Conservation (phyloP, 805 yeast species). For the Starmerella ratchasimensis region DNA sequence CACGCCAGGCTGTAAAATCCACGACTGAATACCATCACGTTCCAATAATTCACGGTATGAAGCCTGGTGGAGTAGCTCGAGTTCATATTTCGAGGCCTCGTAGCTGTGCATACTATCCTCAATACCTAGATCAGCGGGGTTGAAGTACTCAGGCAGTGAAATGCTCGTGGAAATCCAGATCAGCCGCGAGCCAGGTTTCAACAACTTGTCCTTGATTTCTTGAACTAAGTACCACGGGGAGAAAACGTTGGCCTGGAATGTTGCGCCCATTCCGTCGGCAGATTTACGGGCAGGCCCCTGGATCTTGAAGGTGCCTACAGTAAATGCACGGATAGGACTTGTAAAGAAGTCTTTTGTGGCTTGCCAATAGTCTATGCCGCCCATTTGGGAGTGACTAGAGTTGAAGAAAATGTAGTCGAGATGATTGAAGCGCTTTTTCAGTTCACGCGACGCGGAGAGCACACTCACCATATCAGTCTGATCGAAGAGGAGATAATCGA, state of each 20-base stretch:
- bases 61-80: constrained; percentile 70
- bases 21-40: constrained; percentile 48
- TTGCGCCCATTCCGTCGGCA: constrained; percentile 65
- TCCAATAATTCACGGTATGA: constrained; percentile 40
- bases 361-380: constrained; percentile 73
- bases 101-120: constrained; percentile 53
- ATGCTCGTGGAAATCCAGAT: constrained; percentile 80
- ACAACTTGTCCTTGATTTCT: constrained; percentile 31
- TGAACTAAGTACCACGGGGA: constrained; percentile 82
- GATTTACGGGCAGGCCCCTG: constrained; percentile 70
- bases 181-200: constrained; percentile 45
- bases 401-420: constrained; percentile 73
- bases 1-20: constrained; percentile 86
- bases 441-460: constrained; percentile 56
- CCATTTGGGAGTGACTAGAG: constrained; percentile 80
- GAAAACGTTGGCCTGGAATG: constrained; percentile 92
- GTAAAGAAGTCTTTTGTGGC: constrained; percentile 55
- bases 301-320: constrained; percentile 72
- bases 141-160: constrained; percentile 61
- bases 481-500: constrained; percentile 81
- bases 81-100: constrained; percentile 80
- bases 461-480: constrained; percentile 81
- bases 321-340: constrained; percentile 69
- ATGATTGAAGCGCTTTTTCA: constrained; percentile 46
- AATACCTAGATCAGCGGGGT: constrained; percentile 63